phyloP scores from a whole-genome alignment of 1,284 basidiomycete species.

The Stygiomarasmius scandens region DNA sequence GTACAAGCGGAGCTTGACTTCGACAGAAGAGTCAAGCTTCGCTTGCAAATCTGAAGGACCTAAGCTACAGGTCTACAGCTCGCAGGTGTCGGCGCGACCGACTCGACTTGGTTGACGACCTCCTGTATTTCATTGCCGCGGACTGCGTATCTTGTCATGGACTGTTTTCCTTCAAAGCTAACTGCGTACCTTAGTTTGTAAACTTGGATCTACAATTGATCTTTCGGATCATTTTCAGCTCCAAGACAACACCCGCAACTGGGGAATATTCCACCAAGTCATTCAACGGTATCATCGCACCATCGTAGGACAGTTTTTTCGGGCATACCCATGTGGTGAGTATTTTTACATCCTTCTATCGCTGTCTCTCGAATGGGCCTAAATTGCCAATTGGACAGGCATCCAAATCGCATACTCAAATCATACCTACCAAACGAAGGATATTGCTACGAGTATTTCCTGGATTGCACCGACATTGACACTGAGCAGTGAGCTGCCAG shows the following conservation, averaged over 20 bases:
- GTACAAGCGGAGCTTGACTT: too few relatives aligned
- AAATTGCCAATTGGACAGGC: slow-evolving; percentile 46
- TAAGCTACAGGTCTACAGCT: too few relatives aligned
- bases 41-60: too few relatives aligned
- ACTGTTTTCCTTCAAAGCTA: slow-evolving; percentile 41
- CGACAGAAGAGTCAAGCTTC: too few relatives aligned
- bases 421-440: slow-evolving; percentile 47
- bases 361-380: too few relatives aligned
- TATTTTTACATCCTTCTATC: too few relatives aligned
- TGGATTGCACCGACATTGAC: slow-evolving; percentile 56
- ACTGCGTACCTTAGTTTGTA: slow-evolving; percentile 44
- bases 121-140: slow-evolving; percentile 42
- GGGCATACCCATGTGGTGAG: slow-evolving; percentile 45
- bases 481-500: slow-evolving; percentile 42
- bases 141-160: slow-evolving; percentile 50
- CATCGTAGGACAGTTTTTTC: slow-evolving; percentile 54
- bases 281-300: slow-evolving; percentile 58
- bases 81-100: neutral
- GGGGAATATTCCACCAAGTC: slow-evolving; percentile 39
- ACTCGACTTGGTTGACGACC: slow-evolving; percentile 32
- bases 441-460: slow-evolving; percentile 52
- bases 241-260: slow-evolving; percentile 26
- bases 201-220: slow-evolving; percentile 44
- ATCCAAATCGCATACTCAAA: slow-evolving; percentile 62
- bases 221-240: too few relatives aligned